These are phyloP conservation scores for Styphnolobium japonicum DNA, from an alignment of 306 rosid species.

Conservation along the genomic window DNA sequence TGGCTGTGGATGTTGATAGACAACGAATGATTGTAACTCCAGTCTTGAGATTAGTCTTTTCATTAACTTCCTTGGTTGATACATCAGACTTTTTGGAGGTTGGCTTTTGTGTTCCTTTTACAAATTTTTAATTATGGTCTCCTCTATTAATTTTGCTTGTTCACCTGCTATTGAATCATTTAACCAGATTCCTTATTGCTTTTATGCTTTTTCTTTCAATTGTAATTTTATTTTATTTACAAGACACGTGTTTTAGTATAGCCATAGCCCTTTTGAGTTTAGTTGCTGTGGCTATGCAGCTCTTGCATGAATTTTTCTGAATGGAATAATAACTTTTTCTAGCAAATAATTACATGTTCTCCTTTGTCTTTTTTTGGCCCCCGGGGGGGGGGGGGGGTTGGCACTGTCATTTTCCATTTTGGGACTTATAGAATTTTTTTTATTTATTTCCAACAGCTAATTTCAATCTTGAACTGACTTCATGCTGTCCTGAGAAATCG, in stretches of 20 bases:
- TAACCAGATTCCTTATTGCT: neutral
- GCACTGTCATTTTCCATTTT: too few relatives aligned
- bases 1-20: conserved; percentile 67
- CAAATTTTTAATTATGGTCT: neutral
- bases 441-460: too few relatives aligned
- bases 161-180: neutral
- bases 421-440: too few relatives aligned
- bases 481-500: neutral
- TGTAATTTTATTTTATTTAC: neutral
- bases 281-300: neutral
- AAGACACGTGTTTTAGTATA: neutral
- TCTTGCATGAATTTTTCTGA: neutral
- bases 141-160: neutral
- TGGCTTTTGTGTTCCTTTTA: conserved; percentile 26
- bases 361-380: too few relatives aligned
- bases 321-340: neutral
- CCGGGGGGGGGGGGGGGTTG: too few relatives aligned
- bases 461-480: too few relatives aligned
- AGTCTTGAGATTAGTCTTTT: conserved; percentile 73
- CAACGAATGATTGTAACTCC: conserved; percentile 70
- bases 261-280: neutral
- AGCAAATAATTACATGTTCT: too few relatives aligned
- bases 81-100: conserved; percentile 89
- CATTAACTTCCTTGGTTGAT: conserved; percentile 81
- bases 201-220: neutral